Evolutionary conservation across 1,284 basidiomycete genomes (phyloP).

Genomic region (Phenoliferia sp.): DNA sequence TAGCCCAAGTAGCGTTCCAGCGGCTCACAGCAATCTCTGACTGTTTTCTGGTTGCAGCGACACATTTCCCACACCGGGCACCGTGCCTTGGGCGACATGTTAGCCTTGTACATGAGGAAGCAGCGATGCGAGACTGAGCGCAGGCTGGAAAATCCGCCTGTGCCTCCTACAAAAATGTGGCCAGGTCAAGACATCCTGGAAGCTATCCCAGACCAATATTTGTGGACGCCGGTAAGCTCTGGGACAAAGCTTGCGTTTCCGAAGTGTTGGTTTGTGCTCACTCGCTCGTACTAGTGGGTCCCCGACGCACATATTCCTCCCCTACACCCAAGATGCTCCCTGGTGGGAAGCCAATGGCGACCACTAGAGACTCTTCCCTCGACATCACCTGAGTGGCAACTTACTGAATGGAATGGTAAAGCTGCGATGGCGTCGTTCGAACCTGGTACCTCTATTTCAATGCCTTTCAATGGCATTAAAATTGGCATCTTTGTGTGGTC

Average conservation of each 20-base stretch:
- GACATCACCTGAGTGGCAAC: no score
- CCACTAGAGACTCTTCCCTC: no score
- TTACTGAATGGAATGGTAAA: slow-evolving; percentile 25
- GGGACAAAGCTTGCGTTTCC: neutral
- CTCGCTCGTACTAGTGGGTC: neutral
- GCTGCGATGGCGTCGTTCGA: slow-evolving; percentile 10
- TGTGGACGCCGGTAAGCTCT: neutral
- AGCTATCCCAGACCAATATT: neutral
- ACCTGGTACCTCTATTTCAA: slow-evolving; percentile 14
- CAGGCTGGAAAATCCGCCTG: neutral
- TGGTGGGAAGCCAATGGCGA: no score
- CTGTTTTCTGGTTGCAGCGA: slow-evolving; percentile 3
- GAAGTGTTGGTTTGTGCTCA: neutral
- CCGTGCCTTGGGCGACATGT: slow-evolving; percentile 17
- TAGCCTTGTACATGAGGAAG: neutral
- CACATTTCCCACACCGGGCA: slow-evolving; percentile 18
- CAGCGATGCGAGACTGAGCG: neutral
- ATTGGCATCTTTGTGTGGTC: slow-evolving; percentile 17
- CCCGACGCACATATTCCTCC: no score
- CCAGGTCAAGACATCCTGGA: neutral
- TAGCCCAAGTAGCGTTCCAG: no score
- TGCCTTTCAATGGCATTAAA: slow-evolving; percentile 12
- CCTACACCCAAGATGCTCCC: no score
- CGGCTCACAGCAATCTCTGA: no score
- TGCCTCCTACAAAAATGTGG: neutral